These are phyloP conservation scores for Trichomonas tenax DNA, from an alignment of 208 protist species.

Conservation along the genomic window DNA sequence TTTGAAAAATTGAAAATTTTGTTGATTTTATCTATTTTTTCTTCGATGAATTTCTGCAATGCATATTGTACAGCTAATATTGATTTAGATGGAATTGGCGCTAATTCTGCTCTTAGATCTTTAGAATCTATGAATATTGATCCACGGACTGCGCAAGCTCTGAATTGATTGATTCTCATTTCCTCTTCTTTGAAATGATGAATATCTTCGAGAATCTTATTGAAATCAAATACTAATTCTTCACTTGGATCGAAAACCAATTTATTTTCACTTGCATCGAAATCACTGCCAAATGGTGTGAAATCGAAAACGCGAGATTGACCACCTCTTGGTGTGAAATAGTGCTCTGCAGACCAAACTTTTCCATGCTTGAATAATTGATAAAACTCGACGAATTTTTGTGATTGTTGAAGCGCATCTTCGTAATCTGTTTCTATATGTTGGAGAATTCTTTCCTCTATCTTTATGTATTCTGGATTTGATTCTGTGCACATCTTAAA, in stretches of 20 bases:
- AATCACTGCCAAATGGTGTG: neutral
- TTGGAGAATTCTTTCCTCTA: neutral
- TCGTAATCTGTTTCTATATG: neutral
- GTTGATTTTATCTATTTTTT: neutral
- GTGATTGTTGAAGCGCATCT: neutral
- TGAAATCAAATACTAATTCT: conserved; percentile 8
- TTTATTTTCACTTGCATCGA: neutral
- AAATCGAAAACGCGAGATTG: neutral
- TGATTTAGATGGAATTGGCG: neutral
- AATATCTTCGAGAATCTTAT: neutral
- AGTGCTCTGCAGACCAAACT: neutral
- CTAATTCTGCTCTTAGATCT: neutral
- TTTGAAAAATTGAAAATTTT: neutral
- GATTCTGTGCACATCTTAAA: neutral
- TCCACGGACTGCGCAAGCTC: neutral
- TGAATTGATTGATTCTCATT: neutral
- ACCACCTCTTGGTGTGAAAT: neutral
- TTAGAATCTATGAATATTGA: neutral
- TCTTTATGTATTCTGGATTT: neutral
- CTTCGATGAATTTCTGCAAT: neutral
- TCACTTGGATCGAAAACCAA: neutral
- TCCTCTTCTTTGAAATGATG: neutral
- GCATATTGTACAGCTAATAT: neutral
- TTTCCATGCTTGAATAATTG: neutral
- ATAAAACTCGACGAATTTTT: neutral